Evolutionary conservation across 1,139 yeast genomes (phyloP).

Genomic region (Blastobotrys raffinosifermentans): DNA sequence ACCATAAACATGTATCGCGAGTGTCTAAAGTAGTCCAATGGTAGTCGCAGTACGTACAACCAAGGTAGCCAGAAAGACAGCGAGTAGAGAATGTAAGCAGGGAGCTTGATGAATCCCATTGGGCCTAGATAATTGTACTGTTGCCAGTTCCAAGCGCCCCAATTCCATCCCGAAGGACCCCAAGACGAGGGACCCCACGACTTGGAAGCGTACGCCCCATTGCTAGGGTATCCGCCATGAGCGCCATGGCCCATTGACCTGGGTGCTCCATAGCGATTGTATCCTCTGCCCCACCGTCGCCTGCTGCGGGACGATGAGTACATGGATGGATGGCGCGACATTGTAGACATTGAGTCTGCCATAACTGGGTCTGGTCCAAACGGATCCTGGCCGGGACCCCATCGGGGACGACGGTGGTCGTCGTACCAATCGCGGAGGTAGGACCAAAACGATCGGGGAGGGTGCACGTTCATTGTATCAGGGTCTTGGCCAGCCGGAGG

Average conservation of each 20-base stretch:
- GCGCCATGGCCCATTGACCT: not conserved
- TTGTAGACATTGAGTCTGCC: too few species aligned
- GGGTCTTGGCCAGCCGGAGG: too few species aligned
- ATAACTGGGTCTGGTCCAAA: too few species aligned
- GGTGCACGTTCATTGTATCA: constrained; percentile 1
- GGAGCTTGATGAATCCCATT: not conserved
- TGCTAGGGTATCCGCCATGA: not conserved
- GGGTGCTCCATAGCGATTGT: too few species aligned
- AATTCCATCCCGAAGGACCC: not conserved
- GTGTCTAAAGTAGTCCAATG: constrained; percentile 1
- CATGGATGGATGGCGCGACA: not conserved
- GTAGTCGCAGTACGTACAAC: constrained; percentile 1
- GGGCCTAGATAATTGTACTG: too few species aligned
- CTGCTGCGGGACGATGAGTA: not conserved
- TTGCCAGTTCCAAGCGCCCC: not conserved
- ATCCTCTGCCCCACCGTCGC: not conserved
- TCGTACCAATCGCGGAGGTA: not conserved
- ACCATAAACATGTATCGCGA: constrained; percentile 2
- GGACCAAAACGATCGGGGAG: not conserved
- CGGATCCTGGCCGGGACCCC: too few species aligned
- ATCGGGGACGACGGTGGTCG: not conserved
- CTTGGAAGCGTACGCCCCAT: not conserved
- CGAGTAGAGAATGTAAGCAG: constrained; percentile 3
- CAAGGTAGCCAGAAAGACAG: constrained; percentile 3
- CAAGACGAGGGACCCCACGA: not conserved